Conservation (phyloP, 352 stramenopile species). For the Pythium pyrilobum region DNA sequence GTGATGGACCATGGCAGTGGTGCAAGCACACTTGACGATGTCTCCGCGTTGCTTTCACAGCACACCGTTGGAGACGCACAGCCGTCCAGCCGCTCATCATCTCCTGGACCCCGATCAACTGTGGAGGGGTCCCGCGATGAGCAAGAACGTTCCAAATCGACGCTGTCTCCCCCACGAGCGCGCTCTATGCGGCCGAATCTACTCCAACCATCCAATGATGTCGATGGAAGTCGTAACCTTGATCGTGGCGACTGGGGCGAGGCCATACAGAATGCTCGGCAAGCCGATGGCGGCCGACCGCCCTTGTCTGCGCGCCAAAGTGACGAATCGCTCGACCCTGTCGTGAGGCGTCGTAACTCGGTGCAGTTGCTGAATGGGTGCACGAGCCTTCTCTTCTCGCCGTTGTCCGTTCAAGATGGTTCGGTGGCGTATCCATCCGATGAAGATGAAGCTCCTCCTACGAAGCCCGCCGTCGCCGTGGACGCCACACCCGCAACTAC, state of each 20-base stretch:
- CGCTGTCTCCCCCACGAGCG: too few relatives aligned
- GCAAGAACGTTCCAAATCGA: too few relatives aligned
- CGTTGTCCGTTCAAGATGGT: conserved; percentile 14
- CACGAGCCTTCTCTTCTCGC: conserved; percentile 20
- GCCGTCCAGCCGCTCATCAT: too few relatives aligned
- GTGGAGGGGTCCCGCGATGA: too few relatives aligned
- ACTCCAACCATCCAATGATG: too few relatives aligned
- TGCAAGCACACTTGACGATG: conserved; percentile 14
- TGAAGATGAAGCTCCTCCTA: too few relatives aligned
- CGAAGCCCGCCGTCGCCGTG: not conserved
- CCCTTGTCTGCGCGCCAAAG: not conserved
- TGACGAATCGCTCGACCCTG: not conserved
- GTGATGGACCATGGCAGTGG: not conserved
- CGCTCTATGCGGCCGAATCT: too few relatives aligned
- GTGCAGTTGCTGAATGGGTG: not conserved
- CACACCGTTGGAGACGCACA: too few relatives aligned
- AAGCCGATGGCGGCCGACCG: not conserved
- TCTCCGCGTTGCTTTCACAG: conserved; percentile 8
- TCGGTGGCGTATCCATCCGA: conserved; percentile 14
- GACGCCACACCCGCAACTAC: not conserved
- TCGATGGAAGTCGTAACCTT: conserved; percentile 11
- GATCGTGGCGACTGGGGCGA: not conserved
- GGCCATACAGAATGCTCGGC: not conserved
- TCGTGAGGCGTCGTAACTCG: conserved; percentile 2
- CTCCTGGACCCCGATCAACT: too few relatives aligned